Conservation (phyloP, 768 basidiomycete genomes). For the Mycena polygramma region DNA sequence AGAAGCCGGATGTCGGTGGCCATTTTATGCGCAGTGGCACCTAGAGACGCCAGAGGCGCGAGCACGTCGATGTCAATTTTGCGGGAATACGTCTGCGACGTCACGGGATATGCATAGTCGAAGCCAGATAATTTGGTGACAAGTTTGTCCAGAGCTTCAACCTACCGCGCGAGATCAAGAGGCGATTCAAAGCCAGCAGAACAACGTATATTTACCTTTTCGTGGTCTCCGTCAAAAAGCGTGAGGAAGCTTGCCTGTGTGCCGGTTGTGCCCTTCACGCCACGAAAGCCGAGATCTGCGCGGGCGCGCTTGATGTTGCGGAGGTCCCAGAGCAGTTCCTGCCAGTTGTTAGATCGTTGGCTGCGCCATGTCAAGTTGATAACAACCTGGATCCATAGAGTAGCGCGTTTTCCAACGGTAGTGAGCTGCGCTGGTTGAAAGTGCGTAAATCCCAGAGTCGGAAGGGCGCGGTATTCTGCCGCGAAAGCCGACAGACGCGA, state of each 20-base stretch:
- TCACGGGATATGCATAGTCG: conserved; percentile 95
- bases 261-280: conserved; percentile 99
- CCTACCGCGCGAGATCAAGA: conserved; percentile 55
- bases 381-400: conserved; percentile 91
- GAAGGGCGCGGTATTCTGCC: conserved; percentile 85
- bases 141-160: conserved; percentile 87
- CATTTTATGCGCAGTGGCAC: conserved; percentile 98
- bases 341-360: conserved; percentile 3
- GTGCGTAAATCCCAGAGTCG: conserved; percentile 97
- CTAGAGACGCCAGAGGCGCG: conserved; percentile 88
- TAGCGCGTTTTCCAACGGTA: conserved; percentile 96
- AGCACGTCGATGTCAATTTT: conserved; percentile 97
- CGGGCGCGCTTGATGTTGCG: conserved; percentile 91
- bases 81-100: conserved; percentile 98
- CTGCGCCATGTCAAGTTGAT: not conserved
- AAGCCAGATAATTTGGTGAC: conserved; percentile 95
- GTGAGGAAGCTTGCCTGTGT: conserved; percentile 97
- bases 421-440: conserved; percentile 99
- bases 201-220: conserved; percentile 66
- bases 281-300: conserved; percentile 95
- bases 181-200: not conserved
- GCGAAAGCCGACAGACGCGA: conserved; percentile 90
- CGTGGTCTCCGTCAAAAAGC: conserved; percentile 95
- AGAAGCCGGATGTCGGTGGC: conserved; percentile 95
- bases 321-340: conserved; percentile 97